A percentile compares a stretch with the other conserved stretches of the same genome.
Conservation (phyloP, 2,329 filamentous ascomycete species). For the Zopfia rhizophila region DNA sequence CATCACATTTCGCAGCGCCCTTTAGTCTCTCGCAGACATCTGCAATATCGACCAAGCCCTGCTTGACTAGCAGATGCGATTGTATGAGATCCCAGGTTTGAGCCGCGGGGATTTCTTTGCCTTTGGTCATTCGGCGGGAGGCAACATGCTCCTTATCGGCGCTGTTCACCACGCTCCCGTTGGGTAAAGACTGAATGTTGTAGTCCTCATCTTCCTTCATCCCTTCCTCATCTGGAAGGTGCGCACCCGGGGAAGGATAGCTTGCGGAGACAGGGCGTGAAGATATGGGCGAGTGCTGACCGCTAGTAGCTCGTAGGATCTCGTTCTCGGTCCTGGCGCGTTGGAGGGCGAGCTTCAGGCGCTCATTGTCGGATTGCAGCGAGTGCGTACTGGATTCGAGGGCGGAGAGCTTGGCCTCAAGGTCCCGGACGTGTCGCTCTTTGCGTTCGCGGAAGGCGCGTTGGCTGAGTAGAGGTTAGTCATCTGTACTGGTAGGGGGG, state of each 20-base stretch:
- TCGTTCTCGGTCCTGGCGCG: conserved; percentile 91
- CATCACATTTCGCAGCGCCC: conserved; percentile 80
- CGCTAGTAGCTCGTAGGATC: conserved; percentile 83
- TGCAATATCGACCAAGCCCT: conserved; percentile 81
- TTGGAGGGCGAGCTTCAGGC: conserved; percentile 83
- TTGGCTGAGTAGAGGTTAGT: conserved; percentile 70
- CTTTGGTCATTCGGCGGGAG: conserved; percentile 29
- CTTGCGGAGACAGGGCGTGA: conserved; percentile 50
- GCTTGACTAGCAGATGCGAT: conserved; percentile 77
- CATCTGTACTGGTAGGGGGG: neutral
- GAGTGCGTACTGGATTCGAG: conserved; percentile 79
- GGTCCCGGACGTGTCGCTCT: conserved; percentile 91
- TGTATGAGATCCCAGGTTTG: conserved; percentile 92
- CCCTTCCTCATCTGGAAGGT: conserved; percentile 32
- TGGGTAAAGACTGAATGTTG: conserved; percentile 40
- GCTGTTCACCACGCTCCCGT: conserved; percentile 44
- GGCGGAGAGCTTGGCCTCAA: conserved; percentile 83
- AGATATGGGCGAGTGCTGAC: conserved; percentile 50
- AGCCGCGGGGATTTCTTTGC: conserved; percentile 43
- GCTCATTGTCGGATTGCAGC: conserved; percentile 84
- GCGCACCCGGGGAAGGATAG: conserved; percentile 53
- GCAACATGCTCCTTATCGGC: conserved; percentile 39
- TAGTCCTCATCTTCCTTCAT: conserved; percentile 37
- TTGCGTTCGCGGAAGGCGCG: conserved; percentile 96
- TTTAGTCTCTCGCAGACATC: conserved; percentile 84